phyloP scores from a whole-genome alignment of 345 rosid species.

The Populus ilicifolia region DNA sequence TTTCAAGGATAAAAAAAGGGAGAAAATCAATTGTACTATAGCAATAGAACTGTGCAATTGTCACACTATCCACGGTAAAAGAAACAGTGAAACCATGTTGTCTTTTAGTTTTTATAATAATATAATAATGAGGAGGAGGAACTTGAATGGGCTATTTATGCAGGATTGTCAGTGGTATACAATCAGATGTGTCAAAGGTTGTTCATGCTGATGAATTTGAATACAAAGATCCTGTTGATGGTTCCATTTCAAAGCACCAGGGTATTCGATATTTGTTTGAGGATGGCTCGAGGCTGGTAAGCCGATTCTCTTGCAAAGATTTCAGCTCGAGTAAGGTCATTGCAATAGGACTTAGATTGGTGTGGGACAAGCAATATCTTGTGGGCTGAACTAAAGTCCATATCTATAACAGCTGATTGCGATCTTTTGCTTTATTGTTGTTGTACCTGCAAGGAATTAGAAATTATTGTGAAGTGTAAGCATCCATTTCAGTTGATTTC shows the following conservation, averaged over 20 bases:
- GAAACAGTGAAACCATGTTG: too few relatives aligned
- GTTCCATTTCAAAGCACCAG: conserved; percentile 89
- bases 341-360: not conserved
- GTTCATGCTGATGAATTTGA: conserved; percentile 86
- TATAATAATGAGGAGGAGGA: too few relatives aligned
- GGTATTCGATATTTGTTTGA: conserved; percentile 90
- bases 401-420: not conserved
- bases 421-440: not conserved
- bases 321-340: not conserved
- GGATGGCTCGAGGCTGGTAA: conserved; percentile 93
- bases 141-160: not conserved
- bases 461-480: not conserved
- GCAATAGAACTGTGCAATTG: too few relatives aligned
- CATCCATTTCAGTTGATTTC: not conserved
- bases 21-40: too few relatives aligned
- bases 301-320: conserved; percentile 16
- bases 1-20: too few relatives aligned
- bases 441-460: not conserved
- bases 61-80: too few relatives aligned
- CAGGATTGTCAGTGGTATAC: conserved; percentile 68
- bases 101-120: too few relatives aligned
- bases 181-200: conserved; percentile 69
- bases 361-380: not conserved
- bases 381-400: not conserved
- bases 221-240: conserved; percentile 97